Evolutionary conservation across 805 yeast genomes (phyloP), one percentile per base, ranked within the genome.

Genomic region (Teunomyces cretensis): DNA sequence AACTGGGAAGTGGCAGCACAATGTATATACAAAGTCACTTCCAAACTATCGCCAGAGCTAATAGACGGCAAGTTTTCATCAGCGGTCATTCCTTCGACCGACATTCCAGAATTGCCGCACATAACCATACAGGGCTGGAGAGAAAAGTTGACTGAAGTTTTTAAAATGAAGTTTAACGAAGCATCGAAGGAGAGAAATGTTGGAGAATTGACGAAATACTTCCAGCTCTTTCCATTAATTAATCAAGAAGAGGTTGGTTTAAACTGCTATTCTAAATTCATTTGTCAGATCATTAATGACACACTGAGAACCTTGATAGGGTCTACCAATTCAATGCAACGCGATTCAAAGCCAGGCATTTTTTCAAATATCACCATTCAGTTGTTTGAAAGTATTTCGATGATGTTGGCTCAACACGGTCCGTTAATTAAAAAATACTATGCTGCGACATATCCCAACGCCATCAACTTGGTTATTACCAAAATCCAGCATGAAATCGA

Each of bases 401-500:
- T 81, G 40, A 89, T 94, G 65, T 76, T 94, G 16, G 82, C 83
- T 37, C 97, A 90, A 57, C 98, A 94, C 61, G 80, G 94, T 0
- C 84, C 83, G 9, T 77, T 94, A 32, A 89, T 94, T 22, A 78
- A 76, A 33, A 75, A 74, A 40, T 85, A 83, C 58, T 94, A 94
- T 58, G 54, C 58, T 4, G 49, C 53, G 2, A 58, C 68, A 0
- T 96, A 92, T 14, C 67, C 68, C 2, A 50, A 67, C 8, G 82
- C 83, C 12, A 82, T 91, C 73, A 67, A 76, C 2, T 75, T 75
- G 28, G 90, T 92, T 8, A 75, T 91, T 53, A 80, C 78, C 14
- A 79, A 79, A 41, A 84, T 94, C 27, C 96, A 92, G 64, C 72
- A 79, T 41, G 99, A 94, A 59, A 84, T 94, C 26, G 99, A 94